A percentile compares a stretch with the other conserved stretches of the same genome.
Conservation (phyloP, 164 flowering plant genomes). For the Chimonanthus praecox region DNA sequence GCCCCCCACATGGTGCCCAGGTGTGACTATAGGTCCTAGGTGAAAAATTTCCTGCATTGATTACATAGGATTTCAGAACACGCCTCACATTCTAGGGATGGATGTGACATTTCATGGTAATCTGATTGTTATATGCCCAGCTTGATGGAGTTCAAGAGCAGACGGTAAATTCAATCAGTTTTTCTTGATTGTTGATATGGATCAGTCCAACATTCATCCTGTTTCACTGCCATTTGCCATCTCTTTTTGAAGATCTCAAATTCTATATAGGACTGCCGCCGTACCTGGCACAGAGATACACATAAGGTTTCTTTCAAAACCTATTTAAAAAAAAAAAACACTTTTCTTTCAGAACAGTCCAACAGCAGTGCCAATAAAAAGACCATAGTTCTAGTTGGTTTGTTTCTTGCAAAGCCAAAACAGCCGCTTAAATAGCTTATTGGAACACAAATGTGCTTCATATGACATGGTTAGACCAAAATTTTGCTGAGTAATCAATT, state of each 20-base stretch:
- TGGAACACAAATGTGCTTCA: too few relatives aligned
- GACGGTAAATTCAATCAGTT: neutral
- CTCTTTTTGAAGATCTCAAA: conserved; percentile 58
- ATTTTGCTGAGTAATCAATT: too few relatives aligned
- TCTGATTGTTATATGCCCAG: neutral
- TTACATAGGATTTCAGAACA: neutral
- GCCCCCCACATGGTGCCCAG: too few relatives aligned
- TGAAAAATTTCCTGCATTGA: neutral
- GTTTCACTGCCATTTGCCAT: conserved; percentile 63
- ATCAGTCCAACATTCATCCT: conserved; percentile 81
- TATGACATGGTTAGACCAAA: too few relatives aligned
- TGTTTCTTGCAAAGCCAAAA: too few relatives aligned
- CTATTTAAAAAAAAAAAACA: neutral
- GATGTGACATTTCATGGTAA: neutral
- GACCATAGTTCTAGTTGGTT: too few relatives aligned
- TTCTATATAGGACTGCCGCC: conserved; percentile 61
- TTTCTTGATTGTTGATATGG: conserved; percentile 36
- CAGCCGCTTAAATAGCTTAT: too few relatives aligned
- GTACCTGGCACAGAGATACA: conserved; percentile 47
- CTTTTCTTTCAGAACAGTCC: neutral
- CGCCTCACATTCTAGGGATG: neutral
- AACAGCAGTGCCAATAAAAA: neutral
- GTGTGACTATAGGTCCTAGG: neutral
- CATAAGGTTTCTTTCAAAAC: neutral
- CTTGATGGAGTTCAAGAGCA: neutral